Conservation (phyloP, 2,329 filamentous ascomycete genomes). For the Sporothrix dimorphospora region DNA sequence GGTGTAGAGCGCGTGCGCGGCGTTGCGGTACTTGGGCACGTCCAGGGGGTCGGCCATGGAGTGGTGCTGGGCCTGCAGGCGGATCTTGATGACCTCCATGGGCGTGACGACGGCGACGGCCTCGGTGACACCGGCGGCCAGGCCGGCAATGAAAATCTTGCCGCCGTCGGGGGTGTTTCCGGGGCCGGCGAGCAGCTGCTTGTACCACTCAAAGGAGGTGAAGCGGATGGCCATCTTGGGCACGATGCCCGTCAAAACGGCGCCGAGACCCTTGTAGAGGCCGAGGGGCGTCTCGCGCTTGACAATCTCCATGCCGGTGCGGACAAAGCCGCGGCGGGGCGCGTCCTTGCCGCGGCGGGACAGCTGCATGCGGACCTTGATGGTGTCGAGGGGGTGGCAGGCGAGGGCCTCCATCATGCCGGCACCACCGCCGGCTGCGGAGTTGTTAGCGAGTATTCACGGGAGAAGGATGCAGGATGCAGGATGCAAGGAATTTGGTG, state of each 20-base stretch:
- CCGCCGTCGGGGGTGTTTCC: constrained; percentile 64
- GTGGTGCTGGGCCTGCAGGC: constrained; percentile 96
- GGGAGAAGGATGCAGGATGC: neutral
- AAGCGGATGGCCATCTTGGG: constrained; percentile 99
- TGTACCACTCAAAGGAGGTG: constrained; percentile 95
- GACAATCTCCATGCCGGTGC: constrained; percentile 84
- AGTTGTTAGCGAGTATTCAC: constrained; percentile 11
- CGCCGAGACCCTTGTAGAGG: constrained; percentile 97
- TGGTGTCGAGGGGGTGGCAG: constrained; percentile 95
- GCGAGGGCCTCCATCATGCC: constrained; percentile 99
- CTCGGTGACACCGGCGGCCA: constrained; percentile 92
- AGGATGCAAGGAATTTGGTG: neutral
- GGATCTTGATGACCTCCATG: constrained; percentile 99
- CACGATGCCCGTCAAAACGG: constrained; percentile 92
- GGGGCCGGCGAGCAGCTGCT: constrained; percentile 73
- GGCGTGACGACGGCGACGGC: constrained; percentile 95
- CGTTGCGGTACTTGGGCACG: constrained; percentile 95
- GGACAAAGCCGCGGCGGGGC: constrained; percentile 84
- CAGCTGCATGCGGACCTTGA: constrained; percentile 99
- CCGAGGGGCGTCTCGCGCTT: constrained; percentile 87
- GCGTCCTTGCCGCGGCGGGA: constrained; percentile 83
- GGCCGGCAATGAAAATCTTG: constrained; percentile 73
- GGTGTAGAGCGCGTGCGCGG: constrained; percentile 80
- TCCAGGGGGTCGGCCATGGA: constrained; percentile 96
- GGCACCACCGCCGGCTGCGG: constrained; percentile 87